Percentiles rank a stretch among this genome's conserved stretches.
Conservation (phyloP, 177 flowering plant genomes). For the Vitis hybrid region DNA sequence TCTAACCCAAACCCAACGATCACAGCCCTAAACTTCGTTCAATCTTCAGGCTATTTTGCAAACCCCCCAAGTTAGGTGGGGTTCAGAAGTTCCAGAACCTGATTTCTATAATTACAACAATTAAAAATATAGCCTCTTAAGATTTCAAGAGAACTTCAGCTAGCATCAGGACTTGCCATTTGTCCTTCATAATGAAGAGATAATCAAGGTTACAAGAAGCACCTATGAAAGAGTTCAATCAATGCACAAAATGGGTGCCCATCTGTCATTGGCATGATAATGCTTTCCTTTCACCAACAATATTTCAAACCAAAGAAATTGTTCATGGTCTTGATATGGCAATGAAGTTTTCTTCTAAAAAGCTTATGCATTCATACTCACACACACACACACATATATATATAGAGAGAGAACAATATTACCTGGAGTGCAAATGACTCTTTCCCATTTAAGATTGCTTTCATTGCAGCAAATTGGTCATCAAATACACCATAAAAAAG, state of each 20-base stretch:
- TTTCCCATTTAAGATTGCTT: conserved; percentile 72
- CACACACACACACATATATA: neutral
- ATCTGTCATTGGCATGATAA: neutral
- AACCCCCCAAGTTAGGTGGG: no score
- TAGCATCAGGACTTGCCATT: no score
- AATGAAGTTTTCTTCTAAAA: neutral
- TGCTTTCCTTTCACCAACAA: neutral
- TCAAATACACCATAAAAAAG: conserved; percentile 80
- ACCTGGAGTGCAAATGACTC: conserved; percentile 87
- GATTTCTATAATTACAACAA: no score
- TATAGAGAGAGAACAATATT: conserved; percentile 5
- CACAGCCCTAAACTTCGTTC: no score
- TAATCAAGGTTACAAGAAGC: no score
- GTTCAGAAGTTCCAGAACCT: no score
- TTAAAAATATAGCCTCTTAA: no score
- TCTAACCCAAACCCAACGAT: no score
- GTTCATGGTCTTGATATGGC: neutral
- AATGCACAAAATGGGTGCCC: neutral
- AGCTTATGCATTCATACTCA: neutral
- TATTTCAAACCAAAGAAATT: neutral
- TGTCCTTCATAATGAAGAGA: no score
- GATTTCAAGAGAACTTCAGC: no score
- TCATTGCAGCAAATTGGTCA: conserved; percentile 85
- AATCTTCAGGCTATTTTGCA: no score
- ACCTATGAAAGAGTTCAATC: neutral